Percentiles rank a stretch among this genome's conserved stretches.
These are phyloP conservation scores for Yarrowia sp. DNA, from an alignment of 805 yeast genomes.

Conservation along the genomic window DNA sequence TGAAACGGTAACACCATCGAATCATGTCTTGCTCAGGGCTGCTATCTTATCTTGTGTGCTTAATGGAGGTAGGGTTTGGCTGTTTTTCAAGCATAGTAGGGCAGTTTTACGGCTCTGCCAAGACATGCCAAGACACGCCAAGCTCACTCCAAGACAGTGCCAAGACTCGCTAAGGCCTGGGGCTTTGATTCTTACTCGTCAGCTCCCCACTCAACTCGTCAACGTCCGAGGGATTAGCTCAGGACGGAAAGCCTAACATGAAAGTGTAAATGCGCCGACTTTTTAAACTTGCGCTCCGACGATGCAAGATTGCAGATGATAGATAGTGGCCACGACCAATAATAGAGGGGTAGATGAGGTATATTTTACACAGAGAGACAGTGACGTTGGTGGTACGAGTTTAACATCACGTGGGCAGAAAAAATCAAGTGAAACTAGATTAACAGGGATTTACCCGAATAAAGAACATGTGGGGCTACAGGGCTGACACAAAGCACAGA, in stretches of 20 bases:
- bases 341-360: background rate
- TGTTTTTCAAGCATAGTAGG: background rate
- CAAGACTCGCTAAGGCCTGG: no score
- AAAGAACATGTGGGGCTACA: no score
- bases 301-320: background rate
- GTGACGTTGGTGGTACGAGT: no score
- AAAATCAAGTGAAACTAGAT: no score
- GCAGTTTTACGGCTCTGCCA: background rate
- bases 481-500: no score
- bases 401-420: no score
- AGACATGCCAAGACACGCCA: background rate
- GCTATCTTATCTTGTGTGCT: slow-evolving; percentile 4
- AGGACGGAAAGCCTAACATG: background rate
- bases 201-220: no score
- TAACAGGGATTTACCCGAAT: no score
- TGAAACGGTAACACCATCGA: slow-evolving; percentile 7
- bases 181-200: no score
- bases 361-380: no score
- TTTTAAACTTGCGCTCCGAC: background rate
- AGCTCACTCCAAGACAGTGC: background rate
- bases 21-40: slow-evolving; percentile 18
- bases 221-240: no score
- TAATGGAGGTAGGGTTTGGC: background rate
- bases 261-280: background rate
- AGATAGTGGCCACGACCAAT: background rate